A percentile compares a stretch with the other conserved stretches of the same genome.
These are phyloP conservation scores for Cynanchum wilfordii DNA, from an alignment of 257 asterid species.

Conservation along the genomic window DNA sequence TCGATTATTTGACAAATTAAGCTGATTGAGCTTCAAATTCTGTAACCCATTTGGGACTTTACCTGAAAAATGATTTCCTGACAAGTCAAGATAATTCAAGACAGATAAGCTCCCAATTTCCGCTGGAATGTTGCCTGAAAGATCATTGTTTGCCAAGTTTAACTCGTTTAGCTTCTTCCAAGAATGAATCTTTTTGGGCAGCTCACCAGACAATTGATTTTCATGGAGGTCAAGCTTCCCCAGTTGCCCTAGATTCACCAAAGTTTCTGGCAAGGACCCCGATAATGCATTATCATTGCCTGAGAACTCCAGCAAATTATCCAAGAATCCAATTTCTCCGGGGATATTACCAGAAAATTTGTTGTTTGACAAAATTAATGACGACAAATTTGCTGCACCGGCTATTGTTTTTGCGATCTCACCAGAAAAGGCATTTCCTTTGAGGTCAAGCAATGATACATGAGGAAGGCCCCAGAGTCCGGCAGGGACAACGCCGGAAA, in stretches of 20 bases:
- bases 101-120: slow-evolving; percentile 73
- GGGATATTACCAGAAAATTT: slow-evolving; percentile 76
- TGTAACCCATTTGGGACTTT: slow-evolving; percentile 63
- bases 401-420: slow-evolving; percentile 64
- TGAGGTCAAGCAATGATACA: slow-evolving; percentile 73
- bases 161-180: slow-evolving; percentile 84
- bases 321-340: slow-evolving; percentile 71
- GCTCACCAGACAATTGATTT: slow-evolving; percentile 58
- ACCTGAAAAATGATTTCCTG: slow-evolving; percentile 69
- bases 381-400: slow-evolving; percentile 75
- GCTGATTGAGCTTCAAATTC: slow-evolving; percentile 83
- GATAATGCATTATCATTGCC: slow-evolving; percentile 53
- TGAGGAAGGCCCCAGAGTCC: slow-evolving; percentile 93
- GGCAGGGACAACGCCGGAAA: slow-evolving; percentile 71
- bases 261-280: slow-evolving; percentile 67
- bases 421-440: slow-evolving; percentile 68
- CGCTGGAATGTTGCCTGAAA: slow-evolving; percentile 70
- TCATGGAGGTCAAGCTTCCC: slow-evolving; percentile 84
- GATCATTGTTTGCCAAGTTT: slow-evolving; percentile 64
- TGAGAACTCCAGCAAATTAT: slow-evolving; percentile 59
- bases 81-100: slow-evolving; percentile 87
- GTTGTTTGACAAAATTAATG: slow-evolving; percentile 64
- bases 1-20: slow-evolving; percentile 71
- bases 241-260: slow-evolving; percentile 71
- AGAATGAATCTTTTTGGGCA: slow-evolving; percentile 60